Evolutionary conservation across 116 monocot genomes (phyloP), one percentile per base, ranked within the genome.

Genomic region (Dioscorea cayenensis): DNA sequence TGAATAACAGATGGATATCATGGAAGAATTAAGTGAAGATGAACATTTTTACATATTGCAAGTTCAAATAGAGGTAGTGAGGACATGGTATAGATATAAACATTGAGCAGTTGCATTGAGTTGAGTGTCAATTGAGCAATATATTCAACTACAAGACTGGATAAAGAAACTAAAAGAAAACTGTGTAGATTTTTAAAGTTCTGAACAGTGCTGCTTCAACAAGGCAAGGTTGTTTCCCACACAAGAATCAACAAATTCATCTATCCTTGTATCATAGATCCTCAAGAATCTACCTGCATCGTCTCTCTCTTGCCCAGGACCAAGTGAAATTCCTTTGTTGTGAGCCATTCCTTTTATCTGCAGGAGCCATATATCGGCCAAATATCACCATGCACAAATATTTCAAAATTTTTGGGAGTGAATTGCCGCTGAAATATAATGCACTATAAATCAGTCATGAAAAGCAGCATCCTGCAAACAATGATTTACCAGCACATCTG

Each of bases 281-380:
- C n/a, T 55, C 55, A 16, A 16, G 5, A 16, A 4, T 19, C 28
- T 66, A 99, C 99, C 99, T 85, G 99, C 99, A 76, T 94, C 91
- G 11, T 85, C 78, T 58, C 72, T 82, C 77, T 99, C 94, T 77
- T 91, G 84, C 12, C 72, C 78, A 18, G 80, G 71, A 67, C 37
- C 81, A 65, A 91, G 81, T 16, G 61, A 16, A 23, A 91, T 17
- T 16, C 91, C 94, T 66, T 89, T 94, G 82, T 91, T 94, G 12
- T 63, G 79, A 49, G 99, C 94, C 91, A 99, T 91, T 85, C 99
- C 99, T 79, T 85, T 99, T 2, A 80, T 91, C 99, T 94, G 67
- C 66, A 69, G 66, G 49, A 5, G 73, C 36, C 55, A 60, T 10
- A 22, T 28, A 65, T 18, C 0, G 14, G 17, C 1, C 17, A 51